These are phyloP conservation scores for Hansfordia pulvinata DNA, from an alignment of 2,329 filamentous ascomycete species.

Conservation along the genomic window DNA sequence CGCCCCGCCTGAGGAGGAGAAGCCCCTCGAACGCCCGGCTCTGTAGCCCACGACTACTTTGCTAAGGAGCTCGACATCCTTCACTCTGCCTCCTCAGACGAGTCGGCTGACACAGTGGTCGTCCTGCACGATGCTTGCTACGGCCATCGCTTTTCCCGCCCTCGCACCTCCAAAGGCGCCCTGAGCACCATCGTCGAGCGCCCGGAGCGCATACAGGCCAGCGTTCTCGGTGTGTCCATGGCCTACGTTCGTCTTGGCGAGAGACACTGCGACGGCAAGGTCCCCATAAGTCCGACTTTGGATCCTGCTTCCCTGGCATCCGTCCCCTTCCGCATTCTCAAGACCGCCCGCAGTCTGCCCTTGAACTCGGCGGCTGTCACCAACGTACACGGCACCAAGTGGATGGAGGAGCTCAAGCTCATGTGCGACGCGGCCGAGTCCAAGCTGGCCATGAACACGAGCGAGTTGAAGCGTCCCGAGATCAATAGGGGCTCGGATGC, in stretches of 20 bases:
- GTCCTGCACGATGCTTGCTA: constrained; percentile 91
- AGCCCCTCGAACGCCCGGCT: constrained; percentile 29
- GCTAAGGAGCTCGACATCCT: constrained; percentile 54
- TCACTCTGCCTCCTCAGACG: constrained; percentile 27
- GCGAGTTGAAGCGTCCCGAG: constrained; percentile 61
- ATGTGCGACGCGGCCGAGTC: constrained; percentile 75
- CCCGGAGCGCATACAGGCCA: constrained; percentile 79
- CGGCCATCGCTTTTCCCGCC: constrained; percentile 80
- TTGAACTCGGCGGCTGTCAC: constrained; percentile 68
- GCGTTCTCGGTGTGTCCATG: constrained; percentile 65
- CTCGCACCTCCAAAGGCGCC: constrained; percentile 57
- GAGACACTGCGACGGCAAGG: constrained; percentile 56
- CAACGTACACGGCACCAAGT: constrained; percentile 78
- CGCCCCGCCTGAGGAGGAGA: no score
- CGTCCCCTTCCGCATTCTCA: constrained; percentile 73
- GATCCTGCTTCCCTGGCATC: constrained; percentile 38
- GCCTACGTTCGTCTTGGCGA: constrained; percentile 87
- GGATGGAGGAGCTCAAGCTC: constrained; percentile 82
- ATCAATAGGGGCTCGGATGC: constrained; percentile 37
- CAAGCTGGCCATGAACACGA: constrained; percentile 63
- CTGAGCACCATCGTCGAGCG: constrained; percentile 81
- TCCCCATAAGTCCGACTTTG: constrained; percentile 51
- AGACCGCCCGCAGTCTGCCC: constrained; percentile 58
- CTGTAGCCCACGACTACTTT: constrained; percentile 57
- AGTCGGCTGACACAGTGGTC: constrained; percentile 54